Evolutionary conservation across 2,329 filamentous ascomycete species (phyloP).

Genomic region (Bipolaris sorokiniana): DNA sequence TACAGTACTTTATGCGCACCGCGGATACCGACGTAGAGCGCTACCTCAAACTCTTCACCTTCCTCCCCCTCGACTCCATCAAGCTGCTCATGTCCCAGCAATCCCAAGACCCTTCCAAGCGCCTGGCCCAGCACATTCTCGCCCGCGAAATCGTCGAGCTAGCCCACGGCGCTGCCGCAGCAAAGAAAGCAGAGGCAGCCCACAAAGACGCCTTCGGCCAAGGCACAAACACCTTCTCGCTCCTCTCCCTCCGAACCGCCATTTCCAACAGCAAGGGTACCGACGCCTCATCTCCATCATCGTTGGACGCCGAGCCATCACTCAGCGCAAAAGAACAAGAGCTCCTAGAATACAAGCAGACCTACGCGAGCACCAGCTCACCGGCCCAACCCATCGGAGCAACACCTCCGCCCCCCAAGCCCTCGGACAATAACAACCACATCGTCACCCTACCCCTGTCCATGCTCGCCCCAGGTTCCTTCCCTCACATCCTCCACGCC

Average conservation of each 20-base stretch:
- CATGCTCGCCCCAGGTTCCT: slow-evolving; percentile 61
- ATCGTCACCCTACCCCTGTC: slow-evolving; percentile 66
- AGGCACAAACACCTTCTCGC: slow-evolving; percentile 40
- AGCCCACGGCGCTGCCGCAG: slow-evolving; percentile 72
- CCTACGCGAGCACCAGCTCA: slow-evolving; percentile 27
- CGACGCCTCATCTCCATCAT: not conserved
- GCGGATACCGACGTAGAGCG: slow-evolving; percentile 81
- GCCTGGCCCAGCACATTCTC: slow-evolving; percentile 80
- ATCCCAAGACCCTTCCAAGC: slow-evolving; percentile 68
- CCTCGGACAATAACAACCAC: slow-evolving; percentile 53
- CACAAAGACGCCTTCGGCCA: slow-evolving; percentile 57
- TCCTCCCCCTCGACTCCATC: slow-evolving; percentile 77
- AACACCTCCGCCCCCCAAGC: slow-evolving; percentile 1
- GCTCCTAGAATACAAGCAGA: slow-evolving; percentile 35
- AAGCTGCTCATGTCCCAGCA: slow-evolving; percentile 71
- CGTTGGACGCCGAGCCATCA: not conserved
- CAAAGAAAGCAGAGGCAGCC: slow-evolving; percentile 65
- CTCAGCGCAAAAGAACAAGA: slow-evolving; percentile 21
- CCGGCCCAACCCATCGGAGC: slow-evolving; percentile 19
- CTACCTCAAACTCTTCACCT: slow-evolving; percentile 89
- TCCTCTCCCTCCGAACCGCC: slow-evolving; percentile 32
- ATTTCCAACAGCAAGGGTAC: slow-evolving; percentile 16
- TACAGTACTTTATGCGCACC: slow-evolving; percentile 80
- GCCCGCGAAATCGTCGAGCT: slow-evolving; percentile 83
- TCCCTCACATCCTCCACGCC: slow-evolving; percentile 65